Percentiles rank a stretch among this genome's conserved stretches.
phyloP scores from a whole-genome alignment of 192 early-diverging fungal species.

The Coemansia sp. region DNA sequence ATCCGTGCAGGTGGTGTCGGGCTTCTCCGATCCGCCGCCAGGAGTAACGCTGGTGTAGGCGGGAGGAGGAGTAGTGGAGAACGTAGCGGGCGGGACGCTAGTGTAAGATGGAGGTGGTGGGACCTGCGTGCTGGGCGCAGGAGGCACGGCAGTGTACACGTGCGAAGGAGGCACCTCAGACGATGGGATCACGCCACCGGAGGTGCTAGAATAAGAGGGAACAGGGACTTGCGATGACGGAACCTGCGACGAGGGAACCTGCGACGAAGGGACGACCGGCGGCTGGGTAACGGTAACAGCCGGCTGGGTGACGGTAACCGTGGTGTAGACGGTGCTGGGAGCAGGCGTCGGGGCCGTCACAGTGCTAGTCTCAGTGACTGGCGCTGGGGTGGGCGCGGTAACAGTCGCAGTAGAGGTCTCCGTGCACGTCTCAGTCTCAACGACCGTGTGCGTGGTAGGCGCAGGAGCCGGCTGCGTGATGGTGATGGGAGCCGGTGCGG shows the following conservation, averaged over 20 bases:
- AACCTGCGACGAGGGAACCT: conserved; percentile 18
- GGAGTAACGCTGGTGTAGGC: background rate
- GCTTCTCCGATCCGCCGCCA: conserved; percentile 11
- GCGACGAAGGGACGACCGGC: background rate
- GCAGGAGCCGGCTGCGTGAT: conserved; percentile 35
- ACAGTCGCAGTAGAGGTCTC: conserved; percentile 28
- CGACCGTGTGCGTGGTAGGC: conserved; percentile 16
- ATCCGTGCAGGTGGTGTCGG: conserved; percentile 42
- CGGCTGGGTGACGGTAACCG: conserved; percentile 35
- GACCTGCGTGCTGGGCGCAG: conserved; percentile 5
- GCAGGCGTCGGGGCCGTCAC: conserved; percentile 19
- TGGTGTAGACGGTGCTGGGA: conserved; percentile 18
- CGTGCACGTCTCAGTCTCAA: conserved; percentile 5
- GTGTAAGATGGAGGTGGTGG: conserved; percentile 16
- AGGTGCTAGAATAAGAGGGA: background rate
- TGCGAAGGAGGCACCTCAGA: conserved; percentile 20
- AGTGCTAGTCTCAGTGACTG: conserved; percentile 26
- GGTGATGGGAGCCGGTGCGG: conserved; percentile 25
- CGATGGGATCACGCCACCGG: conserved; percentile 19
- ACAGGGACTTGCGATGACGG: background rate
- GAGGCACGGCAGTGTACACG: conserved; percentile 23
- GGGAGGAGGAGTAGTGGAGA: conserved; percentile 1
- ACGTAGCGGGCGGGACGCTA: conserved; percentile 12
- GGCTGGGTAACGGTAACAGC: conserved; percentile 23
- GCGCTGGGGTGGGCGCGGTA: conserved; percentile 30